phyloP scores from a whole-genome alignment of 2,329 filamentous ascomycete species.

The Harringtonia lauricola region DNA sequence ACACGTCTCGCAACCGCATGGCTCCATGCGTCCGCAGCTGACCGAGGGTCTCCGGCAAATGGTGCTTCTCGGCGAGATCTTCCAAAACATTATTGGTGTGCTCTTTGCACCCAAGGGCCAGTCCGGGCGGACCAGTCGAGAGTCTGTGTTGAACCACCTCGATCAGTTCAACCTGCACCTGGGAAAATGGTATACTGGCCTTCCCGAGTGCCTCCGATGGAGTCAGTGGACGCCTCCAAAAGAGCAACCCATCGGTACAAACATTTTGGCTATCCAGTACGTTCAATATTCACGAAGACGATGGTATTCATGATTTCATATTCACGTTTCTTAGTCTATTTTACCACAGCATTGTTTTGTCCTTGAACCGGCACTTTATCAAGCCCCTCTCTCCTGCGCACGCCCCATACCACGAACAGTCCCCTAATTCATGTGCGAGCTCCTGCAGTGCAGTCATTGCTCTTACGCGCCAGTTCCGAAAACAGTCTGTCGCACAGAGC shows the following conservation, averaged over 20 bases:
- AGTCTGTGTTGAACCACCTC: neutral
- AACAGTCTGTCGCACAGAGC: neutral
- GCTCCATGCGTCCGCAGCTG: neutral
- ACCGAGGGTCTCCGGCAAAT: neutral
- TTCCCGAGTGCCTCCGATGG: neutral
- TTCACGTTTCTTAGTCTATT: neutral
- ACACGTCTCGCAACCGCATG: neutral
- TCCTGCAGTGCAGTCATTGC: neutral
- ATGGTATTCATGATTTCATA: too few relatives aligned
- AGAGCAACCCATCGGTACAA: neutral
- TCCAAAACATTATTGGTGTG: neutral
- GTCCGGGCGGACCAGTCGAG: neutral
- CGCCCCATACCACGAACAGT: neutral
- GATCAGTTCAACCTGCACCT: neutral
- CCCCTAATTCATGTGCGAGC: neutral
- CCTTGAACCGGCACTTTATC: neutral
- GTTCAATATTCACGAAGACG: neutral
- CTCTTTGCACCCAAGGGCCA: neutral
- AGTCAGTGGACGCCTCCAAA: neutral
- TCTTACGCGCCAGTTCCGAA: neutral
- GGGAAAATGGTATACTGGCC: neutral
- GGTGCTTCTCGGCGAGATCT: conserved; percentile 1
- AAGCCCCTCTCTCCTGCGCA: neutral
- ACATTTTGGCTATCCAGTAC: neutral
- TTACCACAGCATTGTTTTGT: neutral